Base-by-base conservation (phyloP, 2,329 filamentous ascomycete species). In the Calycina herbarum region DNA sequence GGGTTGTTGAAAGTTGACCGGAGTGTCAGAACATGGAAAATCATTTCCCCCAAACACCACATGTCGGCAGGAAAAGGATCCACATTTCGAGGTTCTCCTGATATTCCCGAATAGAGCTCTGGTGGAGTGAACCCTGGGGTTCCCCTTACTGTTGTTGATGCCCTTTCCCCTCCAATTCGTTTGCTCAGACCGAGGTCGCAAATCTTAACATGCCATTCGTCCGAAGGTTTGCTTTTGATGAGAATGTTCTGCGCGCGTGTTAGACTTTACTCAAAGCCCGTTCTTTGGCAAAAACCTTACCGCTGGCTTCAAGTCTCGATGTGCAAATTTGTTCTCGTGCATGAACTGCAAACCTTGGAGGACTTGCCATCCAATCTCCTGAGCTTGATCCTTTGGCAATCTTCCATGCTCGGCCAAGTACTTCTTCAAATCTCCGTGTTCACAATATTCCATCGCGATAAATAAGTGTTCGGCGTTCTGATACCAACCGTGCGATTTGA, bases 381-480 rank as follows among this genome's bases (percentile, higher is more conserved):
- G 27, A 8, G 48, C 31, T 13, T 51, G 45, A 0, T 17, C 17
- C 38, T 67, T 57, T 17, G 40, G 31, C 6, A 67, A 57, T 11
- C 38, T 59, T 20, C 40, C 15, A 8, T 11, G 15, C 2, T 40
- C 4, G 7, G 5, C 5, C 13, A 64, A 35, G 48, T 59, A 76
- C 4, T 69, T 57, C 7, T 75, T 67, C 2, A 81, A 69, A 68
- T 79, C 75, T 2, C 78, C 77, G 62, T 71, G 64, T 31, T 65
- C 51, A 17, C 77, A 68, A 63, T 77, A 80, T 64, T 80, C 78
- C 77, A 80, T 79, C 5, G 76, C 68, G 42, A 81, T 72, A 64
- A 73, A 77, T 1, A 80, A 51, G 5, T 40, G 54, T 58, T 72
- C 67, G 2, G 66, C 27, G 42, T 66, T 67, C 62, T 78, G 74